Conservation (phyloP, 1,139 yeast species). For the Yamadazyma triangularis region DNA sequence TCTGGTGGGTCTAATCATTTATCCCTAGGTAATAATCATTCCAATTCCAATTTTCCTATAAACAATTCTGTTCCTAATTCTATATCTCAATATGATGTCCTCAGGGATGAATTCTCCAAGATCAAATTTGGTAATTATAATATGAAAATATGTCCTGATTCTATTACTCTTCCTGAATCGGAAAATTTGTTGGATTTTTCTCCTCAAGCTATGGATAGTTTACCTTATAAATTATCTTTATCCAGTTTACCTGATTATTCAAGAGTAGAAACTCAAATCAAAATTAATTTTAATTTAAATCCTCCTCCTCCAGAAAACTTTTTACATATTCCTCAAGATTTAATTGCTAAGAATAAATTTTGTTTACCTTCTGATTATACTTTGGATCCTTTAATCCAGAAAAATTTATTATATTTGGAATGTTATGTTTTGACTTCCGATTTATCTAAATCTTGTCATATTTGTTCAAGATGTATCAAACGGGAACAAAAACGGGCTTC, state of each 20-base stretch:
- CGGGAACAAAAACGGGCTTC: conserved; percentile 93
- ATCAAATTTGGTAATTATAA: conserved; percentile 52
- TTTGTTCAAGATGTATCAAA: conserved; percentile 83
- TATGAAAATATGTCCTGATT: conserved; percentile 36
- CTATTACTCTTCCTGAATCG: conserved; percentile 25
- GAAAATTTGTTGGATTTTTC: conserved; percentile 37
- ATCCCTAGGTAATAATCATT: too few relatives aligned
- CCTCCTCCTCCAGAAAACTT: conserved; percentile 73
- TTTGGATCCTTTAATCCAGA: conserved; percentile 42
- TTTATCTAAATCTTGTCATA: conserved; percentile 56
- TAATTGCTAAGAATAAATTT: conserved; percentile 81
- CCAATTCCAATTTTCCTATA: too few relatives aligned
- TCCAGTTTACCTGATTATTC: conserved; percentile 71
- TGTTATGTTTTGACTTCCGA: conserved; percentile 61
- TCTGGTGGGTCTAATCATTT: too few relatives aligned
- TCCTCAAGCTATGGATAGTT: conserved; percentile 27
- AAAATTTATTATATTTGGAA: conserved; percentile 58
- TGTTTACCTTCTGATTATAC: conserved; percentile 50
- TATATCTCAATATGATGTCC: conserved; percentile 31
- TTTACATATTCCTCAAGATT: conserved; percentile 78
- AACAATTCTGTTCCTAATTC: too few relatives aligned
- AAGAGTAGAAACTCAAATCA: conserved; percentile 93
- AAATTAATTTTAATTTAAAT: conserved; percentile 58
- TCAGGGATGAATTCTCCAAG: conserved; percentile 50
- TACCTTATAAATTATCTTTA: conserved; percentile 59